These are phyloP conservation scores for Mycena crocata DNA, from an alignment of 768 basidiomycete genomes.

Conservation along the genomic window DNA sequence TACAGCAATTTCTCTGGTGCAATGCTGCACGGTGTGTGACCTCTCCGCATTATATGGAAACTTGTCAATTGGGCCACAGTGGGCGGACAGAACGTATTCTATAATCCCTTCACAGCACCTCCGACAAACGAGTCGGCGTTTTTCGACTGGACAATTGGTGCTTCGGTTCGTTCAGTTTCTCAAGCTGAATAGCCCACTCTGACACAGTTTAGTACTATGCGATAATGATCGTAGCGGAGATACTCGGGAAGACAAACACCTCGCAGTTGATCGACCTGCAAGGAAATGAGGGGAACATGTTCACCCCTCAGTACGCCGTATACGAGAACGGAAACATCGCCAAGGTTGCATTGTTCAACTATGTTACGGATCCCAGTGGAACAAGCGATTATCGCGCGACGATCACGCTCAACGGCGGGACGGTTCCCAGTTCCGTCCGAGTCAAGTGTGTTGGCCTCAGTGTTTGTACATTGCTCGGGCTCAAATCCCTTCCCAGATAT, in stretches of 20 bases:
- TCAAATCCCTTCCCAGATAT: slow-evolving; percentile 1
- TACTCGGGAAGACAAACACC: slow-evolving; percentile 71
- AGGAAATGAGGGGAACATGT: slow-evolving; percentile 61
- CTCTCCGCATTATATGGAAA: too few relatives aligned
- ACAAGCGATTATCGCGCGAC: slow-evolving; percentile 63
- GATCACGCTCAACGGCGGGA: slow-evolving; percentile 59
- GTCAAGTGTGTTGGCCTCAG: slow-evolving; percentile 64
- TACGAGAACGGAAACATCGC: slow-evolving; percentile 76
- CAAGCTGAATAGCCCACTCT: background rate
- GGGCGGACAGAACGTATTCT: slow-evolving; percentile 75
- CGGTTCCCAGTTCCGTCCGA: slow-evolving; percentile 59
- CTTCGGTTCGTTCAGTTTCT: background rate
- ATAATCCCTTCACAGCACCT: slow-evolving; percentile 63
- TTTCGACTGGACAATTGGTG: slow-evolving; percentile 78
- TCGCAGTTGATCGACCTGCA: slow-evolving; percentile 76
- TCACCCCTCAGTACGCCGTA: slow-evolving; percentile 74
- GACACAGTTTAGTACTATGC: slow-evolving; percentile 76
- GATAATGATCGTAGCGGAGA: slow-evolving; percentile 76
- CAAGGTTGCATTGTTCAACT: slow-evolving; percentile 80
- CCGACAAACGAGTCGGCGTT: slow-evolving; percentile 66
- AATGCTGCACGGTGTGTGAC: slow-evolving; percentile 64
- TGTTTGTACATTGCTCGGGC: background rate
- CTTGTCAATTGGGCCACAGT: too few relatives aligned
- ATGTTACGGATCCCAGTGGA: slow-evolving; percentile 69
- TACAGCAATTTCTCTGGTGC: slow-evolving; percentile 66